Conservation (phyloP, 306 rosid genomes). For the Cucurbita moschata region DNA sequence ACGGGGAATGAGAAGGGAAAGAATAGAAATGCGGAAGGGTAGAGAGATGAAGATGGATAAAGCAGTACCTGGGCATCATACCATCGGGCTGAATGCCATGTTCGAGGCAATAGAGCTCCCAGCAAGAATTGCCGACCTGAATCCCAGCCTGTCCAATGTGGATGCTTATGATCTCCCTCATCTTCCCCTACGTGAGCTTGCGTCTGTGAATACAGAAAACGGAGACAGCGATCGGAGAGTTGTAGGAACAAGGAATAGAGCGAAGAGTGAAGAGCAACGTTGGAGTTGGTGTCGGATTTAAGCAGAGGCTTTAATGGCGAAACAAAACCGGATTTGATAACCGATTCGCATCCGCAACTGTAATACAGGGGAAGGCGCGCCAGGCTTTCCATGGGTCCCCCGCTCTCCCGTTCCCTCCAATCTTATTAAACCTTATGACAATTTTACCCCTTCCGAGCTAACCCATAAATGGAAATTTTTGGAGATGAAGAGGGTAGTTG, state of each 20-base stretch:
- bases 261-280: background rate
- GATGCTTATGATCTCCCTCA: conserved; percentile 93
- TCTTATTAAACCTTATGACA: background rate
- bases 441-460: background rate
- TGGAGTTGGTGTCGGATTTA: background rate
- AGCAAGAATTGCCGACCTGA: conserved; percentile 92
- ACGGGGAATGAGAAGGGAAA: background rate
- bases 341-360: background rate
- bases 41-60: background rate
- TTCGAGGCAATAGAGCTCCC: conserved; percentile 99
- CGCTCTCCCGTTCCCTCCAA: background rate
- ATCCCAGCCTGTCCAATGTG: conserved; percentile 98
- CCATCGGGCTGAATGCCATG: conserved; percentile 94
- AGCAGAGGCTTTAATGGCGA: background rate
- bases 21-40: background rate
- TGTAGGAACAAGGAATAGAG: background rate
- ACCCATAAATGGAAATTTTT: background rate
- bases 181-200: background rate
- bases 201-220: background rate
- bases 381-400: conserved; percentile 6
- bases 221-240: background rate
- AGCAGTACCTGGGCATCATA: conserved; percentile 66
- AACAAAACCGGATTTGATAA: conserved; percentile 8
- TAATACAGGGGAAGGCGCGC: background rate
- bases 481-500: background rate